Evolutionary conservation across 345 rosid genomes (phyloP).

Genomic region (Clausena lansium): DNA sequence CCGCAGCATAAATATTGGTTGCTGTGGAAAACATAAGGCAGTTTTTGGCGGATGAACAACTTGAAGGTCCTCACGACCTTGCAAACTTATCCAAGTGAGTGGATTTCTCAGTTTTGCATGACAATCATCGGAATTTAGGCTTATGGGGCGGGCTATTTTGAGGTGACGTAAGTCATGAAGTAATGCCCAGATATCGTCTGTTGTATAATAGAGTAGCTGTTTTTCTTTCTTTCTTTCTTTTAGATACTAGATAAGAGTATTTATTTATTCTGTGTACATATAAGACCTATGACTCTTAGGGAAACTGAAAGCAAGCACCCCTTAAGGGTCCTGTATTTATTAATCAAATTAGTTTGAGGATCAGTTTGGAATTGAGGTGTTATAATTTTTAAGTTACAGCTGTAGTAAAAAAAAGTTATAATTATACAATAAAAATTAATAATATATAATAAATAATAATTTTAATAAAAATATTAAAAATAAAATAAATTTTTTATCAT

Average conservation of each 20-base stretch:
- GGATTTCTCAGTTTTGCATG: conserved; percentile 19
- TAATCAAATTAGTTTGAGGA: neutral
- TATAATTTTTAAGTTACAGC: no score
- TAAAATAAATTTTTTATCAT: no score
- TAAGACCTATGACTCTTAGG: conserved; percentile 7
- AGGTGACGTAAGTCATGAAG: conserved; percentile 28
- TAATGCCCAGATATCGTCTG: conserved; percentile 12
- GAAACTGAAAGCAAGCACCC: neutral
- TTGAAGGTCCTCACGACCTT: neutral
- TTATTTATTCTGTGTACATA: conserved; percentile 28
- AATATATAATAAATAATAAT: no score
- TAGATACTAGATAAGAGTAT: neutral
- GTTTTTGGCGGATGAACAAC: neutral
- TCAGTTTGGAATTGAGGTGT: no score
- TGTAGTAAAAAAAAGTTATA: no score
- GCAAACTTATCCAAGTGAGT: neutral
- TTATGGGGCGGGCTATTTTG: conserved; percentile 19
- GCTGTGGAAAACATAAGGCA: no score
- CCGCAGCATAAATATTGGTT: neutral
- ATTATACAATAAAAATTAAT: no score
- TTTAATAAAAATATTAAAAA: no score
- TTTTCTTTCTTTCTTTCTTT: neutral
- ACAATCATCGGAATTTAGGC: conserved; percentile 2
- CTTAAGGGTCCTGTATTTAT: neutral
- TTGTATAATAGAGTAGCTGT: conserved; percentile 18